Evolutionary conservation across 2,329 filamentous ascomycete genomes (phyloP), one percentile per base, ranked within the genome.

Genomic region (Thielaviopsis punctulata): DNA sequence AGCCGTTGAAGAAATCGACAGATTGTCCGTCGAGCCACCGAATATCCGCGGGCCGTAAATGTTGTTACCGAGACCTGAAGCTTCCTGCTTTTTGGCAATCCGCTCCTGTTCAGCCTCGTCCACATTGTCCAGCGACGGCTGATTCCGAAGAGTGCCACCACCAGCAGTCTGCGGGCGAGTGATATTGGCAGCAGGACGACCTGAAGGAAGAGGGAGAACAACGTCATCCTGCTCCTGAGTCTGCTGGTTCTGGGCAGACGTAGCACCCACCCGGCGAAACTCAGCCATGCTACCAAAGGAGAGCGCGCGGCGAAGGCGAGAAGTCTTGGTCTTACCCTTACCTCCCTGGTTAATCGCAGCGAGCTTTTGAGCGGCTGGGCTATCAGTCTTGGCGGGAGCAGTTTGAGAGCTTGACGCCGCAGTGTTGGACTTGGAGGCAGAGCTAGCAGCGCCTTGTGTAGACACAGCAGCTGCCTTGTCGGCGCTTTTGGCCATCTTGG

Each of bases 251-350:
- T 70, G 77, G 47, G 52, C 56, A 7, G 82, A 81, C 58, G 82
- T 76, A 4, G 76, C 80, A 10, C 80, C 81, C 12, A 81, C 84
- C 62, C 84, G 84, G 57, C 84, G 78, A 47, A 98, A 79, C 63
- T 98, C 92, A 8, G 90, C 86, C 43, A 89, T 86, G 64, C 90
- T 96, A 48, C 92, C 89, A 66, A 98, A 98, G 0, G 92, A 98
- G 61, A 98, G 95, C 0, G 92, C 92, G 59, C 92, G 78, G 52
- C 92, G 80, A 55, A 98, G 72, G 58, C 89, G 76, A 18, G 85
- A 89, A 2, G 84, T 86, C 68, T 95, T 95, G 68, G 82, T 87
- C 63, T 87, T 88, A 57, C 81, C 76, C 62, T 79, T 84, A 24
- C 72, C 71, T 51, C 86, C 86, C 58, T 90, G 84, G 56, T 82